A percentile compares a stretch with the other conserved stretches of the same genome.
These are phyloP conservation scores for Saccharomycopsis fodiens DNA, from an alignment of 805 yeast species.

Conservation along the genomic window DNA sequence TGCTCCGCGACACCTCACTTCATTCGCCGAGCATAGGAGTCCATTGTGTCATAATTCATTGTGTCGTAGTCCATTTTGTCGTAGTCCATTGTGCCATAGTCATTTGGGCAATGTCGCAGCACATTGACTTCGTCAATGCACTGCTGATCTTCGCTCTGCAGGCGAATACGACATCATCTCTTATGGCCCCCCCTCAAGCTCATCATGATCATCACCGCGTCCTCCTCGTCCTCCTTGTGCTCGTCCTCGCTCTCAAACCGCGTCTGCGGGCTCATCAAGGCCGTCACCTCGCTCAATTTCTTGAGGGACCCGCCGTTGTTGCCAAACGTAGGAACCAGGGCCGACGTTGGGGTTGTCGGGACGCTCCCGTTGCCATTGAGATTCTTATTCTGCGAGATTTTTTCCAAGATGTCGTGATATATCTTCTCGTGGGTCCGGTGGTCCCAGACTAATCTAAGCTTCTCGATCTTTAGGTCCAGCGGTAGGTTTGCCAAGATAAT, in stretches of 20 bases:
- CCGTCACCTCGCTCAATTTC: neutral
- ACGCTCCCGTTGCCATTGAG: neutral
- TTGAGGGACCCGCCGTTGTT: neutral
- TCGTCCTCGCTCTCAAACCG: neutral
- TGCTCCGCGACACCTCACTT: neutral
- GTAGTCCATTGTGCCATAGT: no score
- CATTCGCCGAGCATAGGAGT: no score
- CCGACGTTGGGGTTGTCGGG: neutral
- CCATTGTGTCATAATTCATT: no score
- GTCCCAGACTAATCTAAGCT: neutral
- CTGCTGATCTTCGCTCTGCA: neutral
- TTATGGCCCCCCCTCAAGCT: constrained; percentile 18
- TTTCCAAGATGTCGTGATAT: constrained; percentile 12
- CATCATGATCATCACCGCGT: constrained; percentile 21
- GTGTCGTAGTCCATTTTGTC: no score
- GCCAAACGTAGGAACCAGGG: neutral
- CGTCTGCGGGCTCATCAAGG: neutral
- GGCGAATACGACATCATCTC: no score
- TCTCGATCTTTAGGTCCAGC: neutral
- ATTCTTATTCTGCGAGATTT: constrained; percentile 14
- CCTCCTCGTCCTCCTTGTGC: constrained; percentile 17
- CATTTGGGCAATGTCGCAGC: no score
- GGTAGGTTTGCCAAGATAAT: neutral
- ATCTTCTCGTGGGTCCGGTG: constrained; percentile 4
- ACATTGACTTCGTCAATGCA: no score